Conservation (phyloP, 192 early-diverging fungal species). For the Coemansia javaensis region DNA sequence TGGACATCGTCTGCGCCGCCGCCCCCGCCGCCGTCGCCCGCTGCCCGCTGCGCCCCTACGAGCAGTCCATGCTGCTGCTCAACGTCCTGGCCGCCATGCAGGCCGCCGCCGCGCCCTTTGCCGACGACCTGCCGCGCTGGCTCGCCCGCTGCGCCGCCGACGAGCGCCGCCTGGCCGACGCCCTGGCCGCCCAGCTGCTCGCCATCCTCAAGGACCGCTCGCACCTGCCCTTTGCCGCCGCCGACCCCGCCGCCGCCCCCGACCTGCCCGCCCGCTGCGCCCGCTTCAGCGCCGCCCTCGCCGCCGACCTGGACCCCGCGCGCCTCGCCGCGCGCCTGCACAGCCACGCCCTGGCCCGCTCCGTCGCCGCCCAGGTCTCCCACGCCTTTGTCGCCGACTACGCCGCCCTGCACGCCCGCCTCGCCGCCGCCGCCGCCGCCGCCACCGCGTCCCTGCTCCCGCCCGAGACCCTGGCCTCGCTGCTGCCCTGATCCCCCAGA, state of each 20-base stretch:
- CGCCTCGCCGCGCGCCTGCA: slow-evolving; percentile 17
- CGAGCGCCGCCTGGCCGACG: slow-evolving; percentile 1
- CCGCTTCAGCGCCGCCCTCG: slow-evolving; percentile 17
- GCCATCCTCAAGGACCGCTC: slow-evolving; percentile 15
- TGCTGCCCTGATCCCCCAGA: no score
- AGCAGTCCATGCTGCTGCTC: slow-evolving; percentile 27
- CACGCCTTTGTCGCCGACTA: slow-evolving; percentile 26
- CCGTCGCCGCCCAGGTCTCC: neutral
- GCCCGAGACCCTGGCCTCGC: no score
- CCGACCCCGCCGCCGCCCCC: neutral
- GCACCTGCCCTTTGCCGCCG: slow-evolving; percentile 13
- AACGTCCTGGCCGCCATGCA: slow-evolving; percentile 16
- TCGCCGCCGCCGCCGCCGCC: no score
- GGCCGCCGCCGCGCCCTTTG: neutral
- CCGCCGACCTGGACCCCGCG: slow-evolving; percentile 23
- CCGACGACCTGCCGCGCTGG: neutral
- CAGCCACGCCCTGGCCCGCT: slow-evolving; percentile 15
- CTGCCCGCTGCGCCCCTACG: slow-evolving; percentile 8
- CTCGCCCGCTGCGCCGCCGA: neutral
- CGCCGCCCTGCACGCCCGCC: slow-evolving; percentile 1
- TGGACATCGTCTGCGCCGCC: slow-evolving; percentile 7
- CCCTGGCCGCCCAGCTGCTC: slow-evolving; percentile 9
- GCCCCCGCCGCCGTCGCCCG: neutral
- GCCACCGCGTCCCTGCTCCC: no score
- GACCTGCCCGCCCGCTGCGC: neutral